Evolutionary conservation across 257 asterid species (phyloP).

Genomic region (Salvia rosmarinus): DNA sequence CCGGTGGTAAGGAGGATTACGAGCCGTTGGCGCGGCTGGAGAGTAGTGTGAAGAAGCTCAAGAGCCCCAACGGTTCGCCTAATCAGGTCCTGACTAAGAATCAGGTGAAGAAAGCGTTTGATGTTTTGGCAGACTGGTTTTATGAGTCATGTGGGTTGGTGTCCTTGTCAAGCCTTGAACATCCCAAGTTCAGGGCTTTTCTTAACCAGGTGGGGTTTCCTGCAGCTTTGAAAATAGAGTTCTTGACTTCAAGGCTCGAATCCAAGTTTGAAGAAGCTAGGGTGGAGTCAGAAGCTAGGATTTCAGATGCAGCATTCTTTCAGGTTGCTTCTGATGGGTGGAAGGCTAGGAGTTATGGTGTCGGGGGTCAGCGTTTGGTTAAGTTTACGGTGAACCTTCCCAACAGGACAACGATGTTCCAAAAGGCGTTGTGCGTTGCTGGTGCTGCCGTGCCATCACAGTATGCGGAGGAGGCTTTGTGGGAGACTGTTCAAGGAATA

Average conservation of each 20-base stretch:
- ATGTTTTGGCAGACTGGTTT: slow-evolving; percentile 73
- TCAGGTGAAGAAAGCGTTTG: slow-evolving; percentile 61
- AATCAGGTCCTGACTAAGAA: slow-evolving; percentile 54
- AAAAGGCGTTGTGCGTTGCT: slow-evolving; percentile 51
- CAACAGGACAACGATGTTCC: slow-evolving; percentile 72
- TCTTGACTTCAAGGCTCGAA: slow-evolving; percentile 60
- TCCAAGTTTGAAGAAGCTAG: slow-evolving; percentile 69
- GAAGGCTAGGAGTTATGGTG: slow-evolving; percentile 46
- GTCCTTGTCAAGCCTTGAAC: slow-evolving; percentile 67
- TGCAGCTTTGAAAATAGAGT: slow-evolving; percentile 50
- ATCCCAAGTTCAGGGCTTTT: slow-evolving; percentile 80
- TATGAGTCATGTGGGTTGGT: slow-evolving; percentile 70
- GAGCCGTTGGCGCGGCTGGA: slow-evolving; percentile 77
- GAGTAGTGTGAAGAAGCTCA: slow-evolving; percentile 79
- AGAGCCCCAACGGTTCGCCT: slow-evolving; percentile 63
- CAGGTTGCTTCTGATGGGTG: slow-evolving; percentile 78
- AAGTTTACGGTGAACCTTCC: slow-evolving; percentile 73
- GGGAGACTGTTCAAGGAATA: slow-evolving; percentile 58
- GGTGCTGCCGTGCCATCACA: slow-evolving; percentile 60
- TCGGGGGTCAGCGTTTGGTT: slow-evolving; percentile 52
- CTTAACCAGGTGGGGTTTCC: slow-evolving; percentile 79
- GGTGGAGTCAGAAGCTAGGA: slow-evolving; percentile 59
- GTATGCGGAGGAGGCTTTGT: slow-evolving; percentile 71
- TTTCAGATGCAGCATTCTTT: slow-evolving; percentile 73
- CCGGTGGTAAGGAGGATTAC: slow-evolving; percentile 86